Base-by-base conservation (phyloP, 192 early-diverging fungal genomes). In the Umbelopsis sp. region DNA sequence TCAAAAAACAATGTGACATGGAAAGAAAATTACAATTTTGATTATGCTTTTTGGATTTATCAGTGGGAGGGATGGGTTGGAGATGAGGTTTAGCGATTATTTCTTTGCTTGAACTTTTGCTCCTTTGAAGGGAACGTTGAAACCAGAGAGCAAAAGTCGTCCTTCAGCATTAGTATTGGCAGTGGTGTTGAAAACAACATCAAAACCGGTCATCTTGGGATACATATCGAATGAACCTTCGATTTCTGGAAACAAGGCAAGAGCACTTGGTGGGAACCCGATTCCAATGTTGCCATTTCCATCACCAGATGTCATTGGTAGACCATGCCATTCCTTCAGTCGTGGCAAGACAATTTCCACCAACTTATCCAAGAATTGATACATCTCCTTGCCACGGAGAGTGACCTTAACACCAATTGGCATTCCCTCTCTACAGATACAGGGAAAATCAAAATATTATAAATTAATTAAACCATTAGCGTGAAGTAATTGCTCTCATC, bases 191-290 rank as follows among this genome's bases (percentile, higher is more conserved):
- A 98, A 90, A 26, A 87, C 88, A 65, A 99, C 89, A 59, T 90
- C 87, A 75, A 96, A 95, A 22, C 95, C 94, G 29, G 92, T 95
- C 78, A 97, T 85, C 66, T 88, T 77, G 12, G 97, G 97, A 75
- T 92, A 96, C 84, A 92, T 88, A 67, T 99, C 97, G 79, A 96
- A 98, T 74, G 93, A 91, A 41, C 89, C 90, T 79, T 99, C 97
- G 73, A 99, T 95, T 81, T 99, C 97, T 5, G 96, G 97, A 85
- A 98, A 99, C 66, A 93, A 81, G 7, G 95, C 93, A 29, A 99
- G 85, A 26, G 89, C 94, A 52, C 89, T 87, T 49, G 85, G 82
- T 43, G 93, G 95, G 59, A 99, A 91, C 29, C 91, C 91, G 74
- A 99, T 80, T 5, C 90, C 89, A 75, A 97, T 86, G 77, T 88